Conservation (phyloP, 2,329 filamentous ascomycete species). For the Acephala macrosclerotiorum region DNA sequence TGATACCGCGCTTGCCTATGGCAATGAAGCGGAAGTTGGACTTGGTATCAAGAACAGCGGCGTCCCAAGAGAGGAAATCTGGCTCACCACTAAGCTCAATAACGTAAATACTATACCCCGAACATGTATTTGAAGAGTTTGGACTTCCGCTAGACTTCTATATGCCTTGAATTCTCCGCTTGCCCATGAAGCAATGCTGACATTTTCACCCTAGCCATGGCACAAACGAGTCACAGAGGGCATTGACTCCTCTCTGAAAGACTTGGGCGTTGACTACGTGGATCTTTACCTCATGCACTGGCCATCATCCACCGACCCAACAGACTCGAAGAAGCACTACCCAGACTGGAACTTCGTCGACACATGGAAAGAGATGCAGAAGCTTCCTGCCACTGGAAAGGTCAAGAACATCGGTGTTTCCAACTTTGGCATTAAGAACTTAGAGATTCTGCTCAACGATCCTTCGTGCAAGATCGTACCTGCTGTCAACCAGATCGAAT, state of each 20-base stretch:
- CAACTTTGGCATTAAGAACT: constrained; percentile 83
- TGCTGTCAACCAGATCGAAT: constrained; percentile 8
- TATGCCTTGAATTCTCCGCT: background rate
- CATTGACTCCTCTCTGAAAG: constrained; percentile 65
- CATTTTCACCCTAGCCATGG: constrained; percentile 54
- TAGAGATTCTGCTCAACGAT: constrained; percentile 78
- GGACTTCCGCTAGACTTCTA: background rate
- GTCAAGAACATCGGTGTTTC: constrained; percentile 84
- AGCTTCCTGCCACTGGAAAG: constrained; percentile 72
- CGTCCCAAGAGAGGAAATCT: constrained; percentile 71
- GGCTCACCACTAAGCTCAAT: constrained; percentile 78
- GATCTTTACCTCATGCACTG: constrained; percentile 78
- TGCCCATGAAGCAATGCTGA: background rate
- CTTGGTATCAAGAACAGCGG: constrained; percentile 71
- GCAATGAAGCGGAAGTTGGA: constrained; percentile 76
- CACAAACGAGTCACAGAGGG: constrained; percentile 73
- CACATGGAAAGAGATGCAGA: constrained; percentile 78
- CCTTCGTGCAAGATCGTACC: constrained; percentile 63
- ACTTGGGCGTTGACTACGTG: constrained; percentile 69
- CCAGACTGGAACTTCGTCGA: constrained; percentile 84
- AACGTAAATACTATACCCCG: background rate
- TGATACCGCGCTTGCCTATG: constrained; percentile 75
- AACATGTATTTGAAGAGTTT: background rate
- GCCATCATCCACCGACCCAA: constrained; percentile 70
- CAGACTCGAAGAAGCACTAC: constrained; percentile 67